phyloP scores from a whole-genome alignment of 805 yeast species.

The Cyberlindnera americana region DNA sequence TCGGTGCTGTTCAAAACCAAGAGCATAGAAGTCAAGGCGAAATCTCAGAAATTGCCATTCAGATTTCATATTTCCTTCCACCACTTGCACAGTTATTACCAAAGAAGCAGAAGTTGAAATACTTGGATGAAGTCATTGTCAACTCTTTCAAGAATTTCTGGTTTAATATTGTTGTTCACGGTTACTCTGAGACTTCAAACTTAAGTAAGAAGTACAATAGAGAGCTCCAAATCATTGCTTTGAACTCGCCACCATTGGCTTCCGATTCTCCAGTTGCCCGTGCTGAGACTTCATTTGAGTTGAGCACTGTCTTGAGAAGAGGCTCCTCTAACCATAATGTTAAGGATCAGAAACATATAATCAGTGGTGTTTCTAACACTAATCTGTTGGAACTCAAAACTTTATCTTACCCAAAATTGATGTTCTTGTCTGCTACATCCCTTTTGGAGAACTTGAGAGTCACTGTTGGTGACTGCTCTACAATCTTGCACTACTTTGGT shows the following conservation, averaged over 20 bases:
- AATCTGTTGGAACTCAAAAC: slow-evolving; percentile 50
- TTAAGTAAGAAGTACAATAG: slow-evolving; percentile 44
- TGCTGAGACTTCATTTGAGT: slow-evolving; percentile 87
- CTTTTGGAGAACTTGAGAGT: slow-evolving; percentile 78
- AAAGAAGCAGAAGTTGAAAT: slow-evolving; percentile 39
- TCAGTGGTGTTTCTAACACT: slow-evolving; percentile 34
- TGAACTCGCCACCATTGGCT: slow-evolving; percentile 83
- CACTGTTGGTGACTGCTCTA: slow-evolving; percentile 75
- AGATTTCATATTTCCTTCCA: slow-evolving; percentile 56
- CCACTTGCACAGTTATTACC: slow-evolving; percentile 82
- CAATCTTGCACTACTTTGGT: slow-evolving; percentile 71
- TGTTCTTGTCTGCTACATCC: slow-evolving; percentile 82
- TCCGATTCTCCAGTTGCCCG: slow-evolving; percentile 76
- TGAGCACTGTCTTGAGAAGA: slow-evolving; percentile 85
- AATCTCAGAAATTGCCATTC: slow-evolving; percentile 65
- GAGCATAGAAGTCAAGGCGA: slow-evolving; percentile 79
- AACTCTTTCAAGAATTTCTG: slow-evolving; percentile 80
- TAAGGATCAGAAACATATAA: slow-evolving; percentile 65
- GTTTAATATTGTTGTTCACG: slow-evolving; percentile 93
- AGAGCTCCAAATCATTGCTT: slow-evolving; percentile 69
- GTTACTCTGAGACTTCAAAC: slow-evolving; percentile 62
- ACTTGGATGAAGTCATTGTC: slow-evolving; percentile 44
- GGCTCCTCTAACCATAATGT: slow-evolving; percentile 83
- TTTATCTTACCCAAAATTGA: slow-evolving; percentile 69
- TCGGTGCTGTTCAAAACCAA: slow-evolving; percentile 73